These are phyloP conservation scores for Trebouxia sp. DNA, from an alignment of 139 green algal species.

Conservation along the genomic window DNA sequence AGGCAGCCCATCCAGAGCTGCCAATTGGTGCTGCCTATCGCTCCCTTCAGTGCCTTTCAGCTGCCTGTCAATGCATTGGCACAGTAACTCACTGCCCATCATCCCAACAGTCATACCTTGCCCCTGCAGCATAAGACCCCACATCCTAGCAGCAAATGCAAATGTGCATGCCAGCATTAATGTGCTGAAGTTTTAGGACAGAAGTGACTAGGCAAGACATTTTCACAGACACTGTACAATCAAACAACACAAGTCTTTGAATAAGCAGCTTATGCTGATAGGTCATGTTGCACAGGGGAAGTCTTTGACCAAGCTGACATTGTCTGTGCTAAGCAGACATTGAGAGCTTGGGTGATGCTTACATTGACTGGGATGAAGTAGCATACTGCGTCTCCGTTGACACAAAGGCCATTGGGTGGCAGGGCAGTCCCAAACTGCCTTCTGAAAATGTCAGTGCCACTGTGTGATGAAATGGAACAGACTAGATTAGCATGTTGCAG, in stretches of 20 bases:
- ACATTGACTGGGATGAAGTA: constrained; percentile 1
- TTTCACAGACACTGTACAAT: too few species aligned
- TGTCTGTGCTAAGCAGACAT: too few species aligned
- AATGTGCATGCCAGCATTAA: too few species aligned
- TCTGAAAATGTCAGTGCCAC: background rate
- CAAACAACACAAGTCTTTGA: too few species aligned
- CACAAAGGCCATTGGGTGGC: background rate
- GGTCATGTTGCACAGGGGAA: too few species aligned
- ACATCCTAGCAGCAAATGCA: too few species aligned
- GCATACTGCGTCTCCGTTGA: constrained; percentile 13
- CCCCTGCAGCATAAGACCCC: background rate
- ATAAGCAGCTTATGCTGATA: too few species aligned
- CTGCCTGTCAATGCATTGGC: background rate
- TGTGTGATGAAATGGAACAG: background rate
- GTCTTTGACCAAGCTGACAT: too few species aligned
- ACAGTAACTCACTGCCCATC: background rate
- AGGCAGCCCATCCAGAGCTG: background rate
- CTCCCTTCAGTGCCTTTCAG: background rate
- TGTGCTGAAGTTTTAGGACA: too few species aligned
- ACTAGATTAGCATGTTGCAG: background rate
- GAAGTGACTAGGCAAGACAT: too few species aligned
- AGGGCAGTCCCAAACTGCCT: background rate
- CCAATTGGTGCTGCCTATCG: background rate
- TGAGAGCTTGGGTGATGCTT: too few species aligned
- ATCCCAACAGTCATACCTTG: background rate